Evolutionary conservation across 495 filamentous ascomycete genomes (phyloP), one percentile per base, ranked within the genome.

Genomic region (Hypoxylon fragiforme): DNA sequence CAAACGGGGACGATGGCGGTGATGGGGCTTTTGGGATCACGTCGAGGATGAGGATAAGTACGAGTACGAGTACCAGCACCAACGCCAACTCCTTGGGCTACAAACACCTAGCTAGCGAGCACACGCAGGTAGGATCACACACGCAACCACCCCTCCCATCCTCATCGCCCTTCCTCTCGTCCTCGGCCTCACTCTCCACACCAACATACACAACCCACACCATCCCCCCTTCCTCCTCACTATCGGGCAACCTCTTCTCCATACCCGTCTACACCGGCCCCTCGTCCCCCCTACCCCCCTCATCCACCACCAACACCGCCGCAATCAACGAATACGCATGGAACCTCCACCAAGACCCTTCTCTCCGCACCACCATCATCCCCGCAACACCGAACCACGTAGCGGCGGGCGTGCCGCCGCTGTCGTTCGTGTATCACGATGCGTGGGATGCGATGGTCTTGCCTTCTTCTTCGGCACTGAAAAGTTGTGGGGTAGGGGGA

Each of bases 321-420:
- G 71, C 71, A 5, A 64, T 71, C 38, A 66, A 63, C 30, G 69
- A 65, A 24, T 78, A 78, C 57, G 68, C 69, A 61, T 65, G 57
- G 32, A 65, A 72, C 48, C 44, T 73, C 15, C 60, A n/a, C n/a
- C n/a, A 62, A 19, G 20, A 69, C n/a, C 21, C 54, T 0, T 28
- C 36, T 3, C 41, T 76, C 2, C 59, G 60, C n/a, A 18, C 48
- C 21, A 39, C 62, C 22, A 39, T 68, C 11, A 62, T 60, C 6
- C 74, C 74, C 3, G 73, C 70, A 6, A 66, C 66, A 8, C 73
- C 74, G 2, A 62, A 52, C 38, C 73, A 78, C 26, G 60, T 74
- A 8, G 62, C 57, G 0, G 70, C 74, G 0, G 76, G 76, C 6
- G 72, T 72, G 37, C 76, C 76, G 14, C 28, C 59, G 6, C 49